Base-by-base conservation (phyloP, 768 basidiomycete genomes). In the Pleurotus platypus region DNA sequence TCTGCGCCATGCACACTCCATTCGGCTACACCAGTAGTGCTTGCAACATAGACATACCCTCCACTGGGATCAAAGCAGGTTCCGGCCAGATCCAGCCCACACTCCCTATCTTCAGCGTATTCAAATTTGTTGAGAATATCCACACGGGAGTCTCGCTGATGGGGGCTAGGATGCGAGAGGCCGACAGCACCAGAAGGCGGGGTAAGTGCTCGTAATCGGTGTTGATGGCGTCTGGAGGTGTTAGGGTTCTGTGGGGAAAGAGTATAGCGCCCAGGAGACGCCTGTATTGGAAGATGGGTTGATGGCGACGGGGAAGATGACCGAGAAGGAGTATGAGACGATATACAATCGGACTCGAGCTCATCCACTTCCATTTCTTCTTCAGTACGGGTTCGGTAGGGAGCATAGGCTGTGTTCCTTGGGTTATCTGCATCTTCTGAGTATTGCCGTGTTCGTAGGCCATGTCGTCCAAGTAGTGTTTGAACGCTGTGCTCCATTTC, bases 61-160 rank as follows among this genome's bases (percentile, higher is more conserved):
- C 90, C 90, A 4, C 69, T 70, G 15, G 87, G 88, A 67, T 90
- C 89, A 61, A 90, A 91, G 59, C 85, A 89, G 39, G 81, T 74
- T 11, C 90, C 90, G 2, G 89, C 87, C 49, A 91, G 70, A 64
- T 87, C 84, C 38, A 80, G 63, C 56, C 81, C 78, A 5, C 35
- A 20, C 24, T 63, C 57, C 26, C 49, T 35, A 46, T 57, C 45
- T 26, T 59, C 60, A 8, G 39, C 24, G 8, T 40, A 54, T n/a
- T 54, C 51, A n/a, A 18, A 54, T 16, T 22, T 39, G 15, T 24
- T 24, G 20, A 22, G 15, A 11, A 39, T 13, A 24, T 9, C 30
- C 57, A 50, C 22, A 27, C 42, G 38, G 49, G 58, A 30, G 60
- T 59, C 46, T 61, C 58, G 35, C 55, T 63, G 13, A 55, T 58